Base-by-base conservation (phyloP, 2,329 filamentous ascomycete genomes). In the Aureobasidium musti region DNA sequence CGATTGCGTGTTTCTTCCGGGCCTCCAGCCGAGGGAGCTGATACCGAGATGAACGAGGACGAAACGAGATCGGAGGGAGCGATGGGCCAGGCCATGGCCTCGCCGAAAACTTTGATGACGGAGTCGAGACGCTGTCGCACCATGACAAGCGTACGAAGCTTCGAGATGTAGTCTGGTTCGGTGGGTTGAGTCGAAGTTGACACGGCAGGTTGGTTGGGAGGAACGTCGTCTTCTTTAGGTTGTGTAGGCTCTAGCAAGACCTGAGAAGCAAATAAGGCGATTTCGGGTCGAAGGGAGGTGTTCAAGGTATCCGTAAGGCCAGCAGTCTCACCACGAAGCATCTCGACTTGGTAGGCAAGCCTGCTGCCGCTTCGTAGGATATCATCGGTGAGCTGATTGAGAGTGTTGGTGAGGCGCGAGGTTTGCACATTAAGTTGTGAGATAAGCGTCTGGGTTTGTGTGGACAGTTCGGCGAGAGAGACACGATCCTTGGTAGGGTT, bases 31-130 rank as follows among this genome's bases (percentile, higher is more conserved):
- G 94, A 91, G 0, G 94, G 93, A 0, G 90, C 91, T 0, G 93
- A 96, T 14, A 97, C 92, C 6, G 91, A 96, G 54, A 97, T 87
- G 73, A 97, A 92, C 0, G 91, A 92, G 0, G 91, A 94, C 53
- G 89, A 86, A 65, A 95, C 90, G 66, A 96, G 86, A 74, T 97
- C 92, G 0, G 91, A 96, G 0, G 94, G 93, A 0, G 94, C 91
- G 59, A 97, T 87, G 0, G 91, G 90, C 84, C 96, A 98, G 72
- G 96, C 90, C 91, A 98, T 97, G 37, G 95, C 94, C 72, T 96
- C 90, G 47, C 93, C 94, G 76, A 99, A 99, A 0, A 89, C 90
- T 76, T 91, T 90, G 73, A 98, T 92, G 28, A 98, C 93, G 1
- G 88, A 85, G 70, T 98, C 93, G 19, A 99, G 84, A n/a, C 92